These are phyloP conservation scores for Neopestalotiopsis sp. DNA, from an alignment of 2,329 filamentous ascomycete genomes.

Conservation along the genomic window DNA sequence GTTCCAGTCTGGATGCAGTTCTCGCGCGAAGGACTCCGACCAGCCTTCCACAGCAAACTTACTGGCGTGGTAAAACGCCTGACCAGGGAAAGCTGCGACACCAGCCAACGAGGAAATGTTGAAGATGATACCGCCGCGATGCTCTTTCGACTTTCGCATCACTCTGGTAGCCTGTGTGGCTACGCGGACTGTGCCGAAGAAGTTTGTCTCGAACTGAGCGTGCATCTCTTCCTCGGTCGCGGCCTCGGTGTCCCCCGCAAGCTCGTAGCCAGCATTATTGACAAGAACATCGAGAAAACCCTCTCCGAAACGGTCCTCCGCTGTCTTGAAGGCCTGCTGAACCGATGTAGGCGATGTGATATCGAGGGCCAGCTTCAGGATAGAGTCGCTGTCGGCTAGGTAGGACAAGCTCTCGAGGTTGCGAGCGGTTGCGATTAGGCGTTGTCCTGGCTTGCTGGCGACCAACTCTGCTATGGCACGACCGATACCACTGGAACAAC, in stretches of 20 bases:
- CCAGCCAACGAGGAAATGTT: constrained; percentile 29
- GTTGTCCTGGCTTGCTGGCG: neutral
- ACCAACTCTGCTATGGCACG: neutral
- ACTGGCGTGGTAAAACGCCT: constrained; percentile 29
- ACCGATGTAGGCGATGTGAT: neutral
- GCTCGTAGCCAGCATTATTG: constrained; percentile 42
- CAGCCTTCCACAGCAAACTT: constrained; percentile 30
- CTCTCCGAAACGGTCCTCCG: neutral
- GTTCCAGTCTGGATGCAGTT: constrained; percentile 28
- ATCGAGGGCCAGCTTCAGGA: neutral
- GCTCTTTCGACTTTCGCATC: neutral
- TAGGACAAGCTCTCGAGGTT: neutral
- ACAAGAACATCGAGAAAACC: constrained; percentile 39
- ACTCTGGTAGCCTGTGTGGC: neutral
- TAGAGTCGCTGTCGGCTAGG: neutral
- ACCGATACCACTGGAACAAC: neutral
- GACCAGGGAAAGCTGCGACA: constrained; percentile 26
- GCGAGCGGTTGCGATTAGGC: neutral
- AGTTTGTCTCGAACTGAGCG: constrained; percentile 3
- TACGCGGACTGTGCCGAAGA: neutral
- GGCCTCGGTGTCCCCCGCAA: neutral
- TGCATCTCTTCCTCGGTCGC: neutral
- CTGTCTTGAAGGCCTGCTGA: neutral
- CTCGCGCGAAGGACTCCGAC: constrained; percentile 27
- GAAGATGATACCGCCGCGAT: constrained; percentile 25